Evolutionary conservation across 2,329 filamentous ascomycete genomes (phyloP).

Genomic region (Stemphylium vesicarium): DNA sequence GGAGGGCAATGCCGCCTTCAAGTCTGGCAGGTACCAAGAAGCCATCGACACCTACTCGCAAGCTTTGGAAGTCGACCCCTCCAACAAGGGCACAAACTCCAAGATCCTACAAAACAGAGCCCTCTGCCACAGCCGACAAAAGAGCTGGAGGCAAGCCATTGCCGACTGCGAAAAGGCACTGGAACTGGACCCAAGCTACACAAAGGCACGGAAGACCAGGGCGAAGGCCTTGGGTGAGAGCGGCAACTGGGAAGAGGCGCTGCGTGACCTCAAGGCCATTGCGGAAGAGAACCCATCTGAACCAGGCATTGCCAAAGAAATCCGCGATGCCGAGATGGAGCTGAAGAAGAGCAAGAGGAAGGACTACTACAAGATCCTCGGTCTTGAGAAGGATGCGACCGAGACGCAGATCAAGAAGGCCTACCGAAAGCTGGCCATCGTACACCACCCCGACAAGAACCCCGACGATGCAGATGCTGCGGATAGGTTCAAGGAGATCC

Average conservation of each 20-base stretch:
- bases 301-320: constrained; percentile 78
- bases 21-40: constrained; percentile 76
- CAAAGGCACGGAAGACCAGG: constrained; percentile 91
- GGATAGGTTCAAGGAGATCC: constrained; percentile 95
- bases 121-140: constrained; percentile 80
- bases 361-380: constrained; percentile 98
- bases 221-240: constrained; percentile 86
- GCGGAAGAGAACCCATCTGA: constrained; percentile 84
- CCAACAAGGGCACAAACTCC: constrained; percentile 90
- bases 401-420: constrained; percentile 93
- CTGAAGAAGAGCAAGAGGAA: constrained; percentile 97
- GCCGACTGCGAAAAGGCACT: constrained; percentile 85
- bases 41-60: constrained; percentile 85
- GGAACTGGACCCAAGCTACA: constrained; percentile 80
- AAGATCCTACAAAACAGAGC: constrained; percentile 95
- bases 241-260: constrained; percentile 90
- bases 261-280: constrained; percentile 86
- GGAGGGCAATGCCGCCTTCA: constrained; percentile 90
- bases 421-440: constrained; percentile 91
- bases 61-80: constrained; percentile 83
- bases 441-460: constrained; percentile 98
- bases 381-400: constrained; percentile 81
- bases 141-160: constrained; percentile 82
- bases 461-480: constrained; percentile 83
- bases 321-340: constrained; percentile 89